Evolutionary conservation across 495 filamentous ascomycete genomes (phyloP), one percentile per base, ranked within the genome.

Genomic region (Podospora pseudoanserina): DNA sequence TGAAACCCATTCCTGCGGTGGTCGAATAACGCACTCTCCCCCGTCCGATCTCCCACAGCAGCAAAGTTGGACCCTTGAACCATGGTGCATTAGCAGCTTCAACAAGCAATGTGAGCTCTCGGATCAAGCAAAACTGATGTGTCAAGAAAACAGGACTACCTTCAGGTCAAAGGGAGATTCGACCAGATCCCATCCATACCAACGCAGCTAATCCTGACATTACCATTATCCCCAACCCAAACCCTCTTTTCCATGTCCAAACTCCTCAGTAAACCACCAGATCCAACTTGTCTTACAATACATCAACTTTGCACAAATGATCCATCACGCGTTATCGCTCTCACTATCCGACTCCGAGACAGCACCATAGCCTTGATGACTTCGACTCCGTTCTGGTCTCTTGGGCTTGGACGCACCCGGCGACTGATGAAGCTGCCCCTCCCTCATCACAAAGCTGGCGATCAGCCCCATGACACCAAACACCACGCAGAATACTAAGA

Each of bases 371-470:
- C 55, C 18, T 3, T 26, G 55, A 4, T 26, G 55, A 49, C 39
- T 49, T 58, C 23, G 55, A 13, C 18, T 20, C 6, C 9, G 5
- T 20, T 7, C n/a, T 5, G 55, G 55, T 23, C 55, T 19, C 55
- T 58, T 58, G 55, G n/a, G 0, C 19, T 58, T 26, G 7, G 55
- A 26, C 6, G n/a, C 18, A 58, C 9, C 9, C 2, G 39, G 39
- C 2, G 39, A 49, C 9, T 49, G 55, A 58, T 58, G 55, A 58
- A 58, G 55, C 44, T 63, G 59, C 1, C 66, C 66, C 30, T 71
- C 69, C 16, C 64, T 58, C 69, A 71, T 71, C 11, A 68, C 19
- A 4, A 71, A 63, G 5, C 63, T 68, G 2, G 69, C 58, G 4
- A 65, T 18, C 6, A 68, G 59, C 2, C 62, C 69, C 57, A 68